Evolutionary conservation across 2,329 filamentous ascomycete species (phyloP), one percentile per base, ranked within the genome.

Genomic region (Ramularia endophylla): DNA sequence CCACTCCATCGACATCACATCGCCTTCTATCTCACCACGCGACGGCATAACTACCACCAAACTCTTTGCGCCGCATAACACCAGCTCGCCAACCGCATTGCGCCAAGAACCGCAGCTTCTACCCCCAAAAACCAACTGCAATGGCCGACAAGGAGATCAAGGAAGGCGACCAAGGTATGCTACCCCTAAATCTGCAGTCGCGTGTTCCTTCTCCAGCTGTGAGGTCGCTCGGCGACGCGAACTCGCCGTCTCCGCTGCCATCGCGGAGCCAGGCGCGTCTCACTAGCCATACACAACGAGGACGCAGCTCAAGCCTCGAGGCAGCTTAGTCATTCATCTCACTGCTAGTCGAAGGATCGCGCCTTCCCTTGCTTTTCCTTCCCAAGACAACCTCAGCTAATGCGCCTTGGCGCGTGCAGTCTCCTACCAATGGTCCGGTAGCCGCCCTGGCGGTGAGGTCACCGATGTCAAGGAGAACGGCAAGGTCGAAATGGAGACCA

Each of bases 381-480:
- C 28, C 22, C 27, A 15, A n/a, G 16, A 28, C 38, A 42, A 36
- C 19, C n/a, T 9, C n/a, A 6, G 44, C 42, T 47, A 40, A 47
- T 25, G n/a, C 34, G 39, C 31, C 16, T 25, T 45, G 12, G 36
- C 15, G 13, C 44, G 27, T 39, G 37, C 54, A 83, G 80, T 82
- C 54, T 77, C 77, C 44, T 82, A 78, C 79, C 70, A 72, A 57
- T 81, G 77, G 77, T 68, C 69, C 43, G 67, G 69, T 43, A 69
- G 72, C 41, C 63, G 71, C 16, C 78, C 79, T 1, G 66, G 67
- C 38, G 80, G 79, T 44, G 74, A 69, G 32, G 78, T 78, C 41
- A 70, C 70, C 48, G 74, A 75, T 63, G 70, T 67, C 46, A 72
- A 77, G 60, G 69, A 72, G 20, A 64, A 78, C 27, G 79, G 78